Conservation (phyloP, 2,329 filamentous ascomycete genomes). For the Aaosphaeria arxii region DNA sequence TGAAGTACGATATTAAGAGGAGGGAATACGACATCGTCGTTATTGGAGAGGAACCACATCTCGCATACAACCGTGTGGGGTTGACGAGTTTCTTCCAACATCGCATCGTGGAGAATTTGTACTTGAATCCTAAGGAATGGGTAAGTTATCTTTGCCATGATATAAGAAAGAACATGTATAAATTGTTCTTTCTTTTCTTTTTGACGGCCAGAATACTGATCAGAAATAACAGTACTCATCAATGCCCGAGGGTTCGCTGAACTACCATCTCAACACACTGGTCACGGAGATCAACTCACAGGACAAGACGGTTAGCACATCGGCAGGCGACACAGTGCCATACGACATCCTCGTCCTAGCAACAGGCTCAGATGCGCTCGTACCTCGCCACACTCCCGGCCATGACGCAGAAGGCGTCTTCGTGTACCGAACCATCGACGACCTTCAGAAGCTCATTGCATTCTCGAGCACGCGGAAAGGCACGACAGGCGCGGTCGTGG, state of each 20-base stretch:
- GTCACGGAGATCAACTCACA: conserved; percentile 66
- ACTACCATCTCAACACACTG: conserved; percentile 71
- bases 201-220: not conserved
- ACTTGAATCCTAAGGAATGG: conserved; percentile 82
- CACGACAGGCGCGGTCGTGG: conserved; percentile 72
- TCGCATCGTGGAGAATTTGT: conserved; percentile 80
- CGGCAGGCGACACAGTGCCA: conserved; percentile 63
- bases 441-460: conserved; percentile 72
- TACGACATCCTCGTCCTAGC: conserved; percentile 84
- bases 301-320: conserved; percentile 66
- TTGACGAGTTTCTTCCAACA: conserved; percentile 88
- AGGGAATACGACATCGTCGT: conserved; percentile 79
- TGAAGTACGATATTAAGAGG: conserved; percentile 75
- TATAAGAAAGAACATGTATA: not conserved
- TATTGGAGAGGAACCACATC: conserved; percentile 81
- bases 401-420: conserved; percentile 81
- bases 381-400: conserved; percentile 70
- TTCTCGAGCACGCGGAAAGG: conserved; percentile 67
- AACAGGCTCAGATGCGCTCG: conserved; percentile 79
- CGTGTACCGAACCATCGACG: conserved; percentile 82
- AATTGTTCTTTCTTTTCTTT: not conserved
- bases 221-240: conserved; percentile 56
- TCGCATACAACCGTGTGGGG: conserved; percentile 89
- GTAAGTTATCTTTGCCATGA: conserved; percentile 39
- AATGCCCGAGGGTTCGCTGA: conserved; percentile 65